These are phyloP conservation scores for Bipolaris gigantea DNA, from an alignment of 2,329 filamentous ascomycete species.

Conservation along the genomic window DNA sequence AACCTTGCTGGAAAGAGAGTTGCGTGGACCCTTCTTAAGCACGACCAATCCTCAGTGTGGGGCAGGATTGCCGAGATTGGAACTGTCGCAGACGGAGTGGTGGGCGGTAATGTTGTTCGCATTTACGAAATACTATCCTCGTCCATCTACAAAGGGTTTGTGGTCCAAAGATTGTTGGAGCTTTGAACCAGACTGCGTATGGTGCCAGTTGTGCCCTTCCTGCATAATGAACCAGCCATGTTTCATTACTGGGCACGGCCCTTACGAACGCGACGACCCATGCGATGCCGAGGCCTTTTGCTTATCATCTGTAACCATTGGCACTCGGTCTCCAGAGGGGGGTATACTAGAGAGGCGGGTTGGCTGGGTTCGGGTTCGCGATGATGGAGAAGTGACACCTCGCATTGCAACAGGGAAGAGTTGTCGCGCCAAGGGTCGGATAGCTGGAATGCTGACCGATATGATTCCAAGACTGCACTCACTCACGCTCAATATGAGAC, in stretches of 20 bases:
- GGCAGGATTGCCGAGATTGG: neutral
- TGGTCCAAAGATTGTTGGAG: neutral
- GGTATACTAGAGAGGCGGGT: conserved; percentile 2
- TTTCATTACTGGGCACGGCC: neutral
- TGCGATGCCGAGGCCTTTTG: neutral
- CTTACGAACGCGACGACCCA: neutral
- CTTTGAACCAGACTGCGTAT: neutral
- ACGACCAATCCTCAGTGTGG: neutral
- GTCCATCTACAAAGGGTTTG: too few relatives aligned
- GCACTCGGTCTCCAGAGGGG: neutral
- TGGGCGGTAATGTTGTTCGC: neutral
- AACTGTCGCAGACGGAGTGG: neutral
- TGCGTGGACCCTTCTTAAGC: too few relatives aligned
- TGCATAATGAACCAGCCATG: neutral
- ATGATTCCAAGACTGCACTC: conserved; percentile 37
- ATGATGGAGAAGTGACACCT: neutral
- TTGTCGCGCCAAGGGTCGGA: conserved; percentile 26
- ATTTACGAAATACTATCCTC: too few relatives aligned
- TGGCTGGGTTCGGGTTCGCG: neutral
- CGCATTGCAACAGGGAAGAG: conserved; percentile 22
- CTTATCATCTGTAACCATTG: neutral
- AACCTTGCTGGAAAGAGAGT: too few relatives aligned
- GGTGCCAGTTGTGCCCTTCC: neutral
- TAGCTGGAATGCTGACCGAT: conserved; percentile 32
- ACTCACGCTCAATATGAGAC: conserved; percentile 30